Conservation (phyloP, 768 basidiomycete genomes). For the Mycena chlorophos region DNA sequence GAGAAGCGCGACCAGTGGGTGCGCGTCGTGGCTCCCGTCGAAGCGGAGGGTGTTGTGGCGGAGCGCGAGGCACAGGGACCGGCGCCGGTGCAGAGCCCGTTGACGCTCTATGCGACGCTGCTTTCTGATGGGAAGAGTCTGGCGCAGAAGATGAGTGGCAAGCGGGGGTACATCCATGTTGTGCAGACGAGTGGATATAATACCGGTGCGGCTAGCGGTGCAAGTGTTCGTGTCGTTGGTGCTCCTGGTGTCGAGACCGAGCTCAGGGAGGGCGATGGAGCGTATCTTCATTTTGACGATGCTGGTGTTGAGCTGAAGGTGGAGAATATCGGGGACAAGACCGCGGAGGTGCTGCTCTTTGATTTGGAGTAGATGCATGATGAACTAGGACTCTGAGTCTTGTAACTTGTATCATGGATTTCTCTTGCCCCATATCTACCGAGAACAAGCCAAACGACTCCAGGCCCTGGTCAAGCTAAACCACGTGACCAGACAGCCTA, state of each 20-base stretch:
- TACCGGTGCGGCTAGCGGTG: conserved; percentile 53
- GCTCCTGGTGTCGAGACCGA: conserved; percentile 45
- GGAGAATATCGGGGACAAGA: conserved; percentile 64
- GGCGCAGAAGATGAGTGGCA: conserved; percentile 49
- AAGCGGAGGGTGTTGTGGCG: conserved; percentile 53
- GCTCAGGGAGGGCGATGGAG: conserved; percentile 85
- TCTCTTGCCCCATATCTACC: too few species aligned
- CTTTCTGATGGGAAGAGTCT: conserved; percentile 58
- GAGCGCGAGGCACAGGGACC: conserved; percentile 74
- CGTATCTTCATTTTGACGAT: conserved; percentile 60
- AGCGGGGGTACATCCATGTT: conserved; percentile 82
- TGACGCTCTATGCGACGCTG: conserved; percentile 76
- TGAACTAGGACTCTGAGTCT: too few species aligned
- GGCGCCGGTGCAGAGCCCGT: conserved; percentile 71
- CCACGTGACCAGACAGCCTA: too few species aligned
- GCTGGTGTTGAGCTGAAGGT: conserved; percentile 44
- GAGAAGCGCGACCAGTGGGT: conserved; percentile 77
- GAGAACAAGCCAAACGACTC: too few species aligned
- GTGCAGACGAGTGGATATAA: conserved; percentile 86
- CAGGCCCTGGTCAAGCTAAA: too few species aligned
- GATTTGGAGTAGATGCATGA: conserved; percentile 55
- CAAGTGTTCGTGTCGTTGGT: conserved; percentile 51
- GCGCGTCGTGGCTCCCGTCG: conserved; percentile 74
- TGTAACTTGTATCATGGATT: too few species aligned
- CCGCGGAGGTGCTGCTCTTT: conserved; percentile 81